phyloP scores from a whole-genome alignment of 768 basidiomycete species.

The Goffeauzyma gilvescens region DNA sequence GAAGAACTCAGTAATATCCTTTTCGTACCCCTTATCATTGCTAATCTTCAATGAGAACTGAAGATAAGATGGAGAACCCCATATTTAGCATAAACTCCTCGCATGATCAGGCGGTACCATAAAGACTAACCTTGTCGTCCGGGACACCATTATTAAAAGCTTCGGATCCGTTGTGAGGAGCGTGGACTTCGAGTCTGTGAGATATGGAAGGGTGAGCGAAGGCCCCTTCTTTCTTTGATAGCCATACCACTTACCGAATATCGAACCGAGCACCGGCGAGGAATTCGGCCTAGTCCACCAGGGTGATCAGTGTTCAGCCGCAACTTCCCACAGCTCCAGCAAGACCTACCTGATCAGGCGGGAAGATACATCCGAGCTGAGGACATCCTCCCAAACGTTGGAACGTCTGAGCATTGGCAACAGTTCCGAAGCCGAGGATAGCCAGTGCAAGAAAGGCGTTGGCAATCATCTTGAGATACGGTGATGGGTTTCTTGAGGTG shows the following conservation, averaged over 20 bases:
- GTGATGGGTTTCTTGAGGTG: too few relatives aligned
- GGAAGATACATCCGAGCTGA: conserved; percentile 26
- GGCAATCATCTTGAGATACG: too few relatives aligned
- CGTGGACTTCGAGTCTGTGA: conserved; percentile 27
- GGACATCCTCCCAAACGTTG: conserved; percentile 26
- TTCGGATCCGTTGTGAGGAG: conserved; percentile 33
- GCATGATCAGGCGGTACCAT: background rate
- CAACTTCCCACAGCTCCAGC: background rate
- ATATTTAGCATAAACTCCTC: background rate
- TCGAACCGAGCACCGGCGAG: conserved; percentile 26
- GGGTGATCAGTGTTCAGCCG: background rate
- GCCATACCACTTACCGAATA: conserved; percentile 22
- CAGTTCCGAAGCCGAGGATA: conserved; percentile 1
- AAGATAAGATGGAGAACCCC: background rate
- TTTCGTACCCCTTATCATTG: conserved; percentile 18
- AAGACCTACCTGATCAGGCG: conserved; percentile 14
- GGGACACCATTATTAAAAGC: conserved; percentile 32
- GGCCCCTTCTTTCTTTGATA: background rate
- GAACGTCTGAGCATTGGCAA: conserved; percentile 22
- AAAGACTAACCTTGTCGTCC: conserved; percentile 5
- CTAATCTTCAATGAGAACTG: conserved; percentile 28
- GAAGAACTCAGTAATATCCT: conserved; percentile 24
- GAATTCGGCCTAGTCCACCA: conserved; percentile 26
- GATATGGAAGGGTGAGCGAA: background rate
- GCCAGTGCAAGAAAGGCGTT: too few relatives aligned